Percentiles rank a stretch among this genome's conserved stretches.
Evolutionary conservation across 2,329 filamentous ascomycete species (phyloP).

Genomic region (Aspergillus thermomutatus): DNA sequence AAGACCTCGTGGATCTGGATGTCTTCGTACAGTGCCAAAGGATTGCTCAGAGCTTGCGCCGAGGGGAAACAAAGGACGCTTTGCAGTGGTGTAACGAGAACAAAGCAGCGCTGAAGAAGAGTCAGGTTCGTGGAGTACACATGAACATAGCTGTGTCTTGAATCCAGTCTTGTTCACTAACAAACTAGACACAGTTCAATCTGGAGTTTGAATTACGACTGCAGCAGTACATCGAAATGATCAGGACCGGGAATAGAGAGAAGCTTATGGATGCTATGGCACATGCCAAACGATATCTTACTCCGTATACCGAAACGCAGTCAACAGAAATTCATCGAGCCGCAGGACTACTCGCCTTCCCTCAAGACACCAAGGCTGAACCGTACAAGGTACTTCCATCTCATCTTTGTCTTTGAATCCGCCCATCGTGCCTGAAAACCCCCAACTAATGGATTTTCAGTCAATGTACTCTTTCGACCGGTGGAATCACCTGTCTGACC

Average conservation of each 20-base stretch:
- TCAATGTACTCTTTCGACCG: constrained; percentile 69
- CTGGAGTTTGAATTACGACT: constrained; percentile 90
- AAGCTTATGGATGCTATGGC: constrained; percentile 73
- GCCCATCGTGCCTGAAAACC: background rate
- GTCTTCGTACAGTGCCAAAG: constrained; percentile 80
- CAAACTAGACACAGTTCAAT: constrained; percentile 56
- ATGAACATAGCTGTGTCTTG: background rate
- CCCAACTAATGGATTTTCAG: constrained; percentile 36
- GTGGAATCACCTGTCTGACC: constrained; percentile 71
- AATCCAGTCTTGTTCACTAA: background rate
- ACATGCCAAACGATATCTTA: constrained; percentile 79
- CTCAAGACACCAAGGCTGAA: constrained; percentile 56
- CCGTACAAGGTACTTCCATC: constrained; percentile 54
- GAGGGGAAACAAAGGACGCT: constrained; percentile 71
- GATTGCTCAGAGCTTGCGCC: constrained; percentile 69
- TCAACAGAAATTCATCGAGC: constrained; percentile 67
- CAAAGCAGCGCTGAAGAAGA: constrained; percentile 85
- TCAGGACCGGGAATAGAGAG: constrained; percentile 61
- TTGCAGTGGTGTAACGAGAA: constrained; percentile 91
- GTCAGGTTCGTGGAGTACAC: constrained; percentile 56
- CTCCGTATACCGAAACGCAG: constrained; percentile 66
- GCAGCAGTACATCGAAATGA: constrained; percentile 92
- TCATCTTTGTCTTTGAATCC: background rate
- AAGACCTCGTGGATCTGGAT: constrained; percentile 80
- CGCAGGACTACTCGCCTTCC: constrained; percentile 75